phyloP scores from a whole-genome alignment of 257 asterid genomes.

The Fraxinus quadrangulata region DNA sequence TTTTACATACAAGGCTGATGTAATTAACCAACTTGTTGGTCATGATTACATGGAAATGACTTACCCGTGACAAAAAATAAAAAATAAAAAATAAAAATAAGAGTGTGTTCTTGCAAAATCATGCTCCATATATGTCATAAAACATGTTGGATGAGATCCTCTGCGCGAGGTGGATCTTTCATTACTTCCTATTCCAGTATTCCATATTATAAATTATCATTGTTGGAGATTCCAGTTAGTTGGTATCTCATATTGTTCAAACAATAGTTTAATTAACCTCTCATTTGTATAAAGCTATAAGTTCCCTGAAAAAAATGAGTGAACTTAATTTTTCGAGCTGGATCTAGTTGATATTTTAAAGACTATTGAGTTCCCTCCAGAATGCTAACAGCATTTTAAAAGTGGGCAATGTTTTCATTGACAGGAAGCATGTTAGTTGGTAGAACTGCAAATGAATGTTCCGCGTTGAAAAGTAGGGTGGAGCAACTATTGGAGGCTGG shows the following conservation, averaged over 20 bases:
- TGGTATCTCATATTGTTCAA: background rate
- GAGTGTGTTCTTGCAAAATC: background rate
- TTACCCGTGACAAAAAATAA: background rate
- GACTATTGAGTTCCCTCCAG: constrained; percentile 6
- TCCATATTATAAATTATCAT: constrained; percentile 2
- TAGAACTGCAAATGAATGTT: constrained; percentile 64
- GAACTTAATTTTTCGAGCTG: constrained; percentile 20
- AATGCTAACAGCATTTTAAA: constrained; percentile 8
- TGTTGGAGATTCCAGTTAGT: background rate
- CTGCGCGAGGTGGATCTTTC: background rate
- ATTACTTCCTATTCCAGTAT: constrained; percentile 4
- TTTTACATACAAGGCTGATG: background rate
- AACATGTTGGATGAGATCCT: constrained; percentile 12
- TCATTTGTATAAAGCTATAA: background rate
- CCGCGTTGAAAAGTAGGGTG: constrained; percentile 49
- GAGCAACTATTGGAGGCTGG: constrained; percentile 74
- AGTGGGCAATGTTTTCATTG: constrained; percentile 21
- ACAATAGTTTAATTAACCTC: background rate
- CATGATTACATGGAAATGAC: constrained; percentile 2
- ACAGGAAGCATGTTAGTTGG: constrained; percentile 90
- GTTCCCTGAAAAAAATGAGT: background rate
- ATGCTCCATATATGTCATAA: background rate
- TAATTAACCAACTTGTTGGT: background rate
- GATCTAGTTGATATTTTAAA: constrained; percentile 3
- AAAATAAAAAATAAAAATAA: background rate